phyloP scores from a whole-genome alignment of 257 asterid species.

The Nicotiana attenuata region DNA sequence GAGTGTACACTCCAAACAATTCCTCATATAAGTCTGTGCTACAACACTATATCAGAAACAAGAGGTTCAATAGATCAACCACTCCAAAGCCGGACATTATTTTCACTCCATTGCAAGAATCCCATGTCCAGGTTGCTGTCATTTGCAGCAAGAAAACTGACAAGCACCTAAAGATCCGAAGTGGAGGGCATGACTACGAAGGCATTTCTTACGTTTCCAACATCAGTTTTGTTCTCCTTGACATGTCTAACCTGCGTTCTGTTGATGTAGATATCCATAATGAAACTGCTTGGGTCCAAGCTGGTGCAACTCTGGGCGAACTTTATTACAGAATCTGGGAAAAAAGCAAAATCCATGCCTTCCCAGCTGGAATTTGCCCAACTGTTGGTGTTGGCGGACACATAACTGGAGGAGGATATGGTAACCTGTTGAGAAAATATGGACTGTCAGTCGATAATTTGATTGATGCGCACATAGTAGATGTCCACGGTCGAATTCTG shows the following conservation, averaged over 20 bases:
- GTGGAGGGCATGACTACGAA: slow-evolving; percentile 66
- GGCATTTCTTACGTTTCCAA: slow-evolving; percentile 46
- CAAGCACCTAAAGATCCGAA: slow-evolving; percentile 45
- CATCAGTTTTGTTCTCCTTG: slow-evolving; percentile 34
- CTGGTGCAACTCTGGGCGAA: slow-evolving; percentile 57
- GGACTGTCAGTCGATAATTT: slow-evolving; percentile 54
- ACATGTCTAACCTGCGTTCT: slow-evolving; percentile 43
- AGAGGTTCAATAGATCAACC: slow-evolving; percentile 42
- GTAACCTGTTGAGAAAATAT: slow-evolving; percentile 43
- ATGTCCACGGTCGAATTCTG: slow-evolving; percentile 32
- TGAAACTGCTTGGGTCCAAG: slow-evolving; percentile 48
- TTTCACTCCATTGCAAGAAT: slow-evolving; percentile 34
- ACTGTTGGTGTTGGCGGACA: slow-evolving; percentile 63
- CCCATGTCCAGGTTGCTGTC: slow-evolving; percentile 41
- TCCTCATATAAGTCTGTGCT: slow-evolving; percentile 30
- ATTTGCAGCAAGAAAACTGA: slow-evolving; percentile 32
- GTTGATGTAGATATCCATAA: slow-evolving; percentile 24
- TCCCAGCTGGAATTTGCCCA: slow-evolving; percentile 54
- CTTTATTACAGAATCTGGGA: slow-evolving; percentile 43
- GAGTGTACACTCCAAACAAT: slow-evolving; percentile 31
- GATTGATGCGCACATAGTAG: slow-evolving; percentile 43
- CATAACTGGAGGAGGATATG: slow-evolving; percentile 58
- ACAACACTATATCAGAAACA: slow-evolving; percentile 39
- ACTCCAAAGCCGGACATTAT: slow-evolving; percentile 37
- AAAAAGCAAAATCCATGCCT: slow-evolving; percentile 34